Conservation (phyloP, 495 filamentous ascomycete genomes). For the Cercophora sp. region DNA sequence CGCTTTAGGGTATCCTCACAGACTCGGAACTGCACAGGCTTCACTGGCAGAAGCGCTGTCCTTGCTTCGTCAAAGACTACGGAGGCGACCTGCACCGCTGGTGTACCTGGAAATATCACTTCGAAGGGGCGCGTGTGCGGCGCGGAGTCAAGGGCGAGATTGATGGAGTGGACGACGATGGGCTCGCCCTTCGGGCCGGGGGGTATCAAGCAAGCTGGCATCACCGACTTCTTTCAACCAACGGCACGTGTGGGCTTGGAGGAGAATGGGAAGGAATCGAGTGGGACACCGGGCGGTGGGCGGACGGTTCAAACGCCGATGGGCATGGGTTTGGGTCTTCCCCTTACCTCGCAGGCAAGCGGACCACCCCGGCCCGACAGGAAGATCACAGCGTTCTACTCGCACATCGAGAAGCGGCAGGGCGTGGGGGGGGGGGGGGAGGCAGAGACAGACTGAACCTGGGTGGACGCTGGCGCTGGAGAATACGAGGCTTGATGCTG, state of each 20-base stretch:
- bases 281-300: slow-evolving; percentile 9
- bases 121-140: slow-evolving; percentile 8
- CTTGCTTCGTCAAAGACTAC: slow-evolving; percentile 14
- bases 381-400: slow-evolving; percentile 15
- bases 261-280: slow-evolving; percentile 13
- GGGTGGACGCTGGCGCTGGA: slow-evolving; percentile 14
- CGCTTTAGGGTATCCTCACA: slow-evolving; percentile 3
- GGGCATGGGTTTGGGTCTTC: slow-evolving; percentile 13
- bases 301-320: slow-evolving; percentile 11
- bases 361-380: slow-evolving; percentile 12
- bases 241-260: slow-evolving; percentile 10
- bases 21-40: slow-evolving; percentile 11
- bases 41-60: slow-evolving; percentile 11
- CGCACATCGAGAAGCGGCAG: slow-evolving; percentile 10
- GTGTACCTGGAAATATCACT: slow-evolving; percentile 12
- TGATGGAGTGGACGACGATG: slow-evolving; percentile 9
- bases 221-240: slow-evolving; percentile 14
- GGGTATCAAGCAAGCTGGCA: slow-evolving; percentile 9
- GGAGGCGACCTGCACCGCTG: slow-evolving; percentile 10
- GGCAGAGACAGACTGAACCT: slow-evolving; percentile 12
- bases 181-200: slow-evolving; percentile 8
- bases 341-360: slow-evolving; percentile 9
- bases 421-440: slow-evolving; percentile 9
- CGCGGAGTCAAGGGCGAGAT: slow-evolving; percentile 11
- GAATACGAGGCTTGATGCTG: slow-evolving; percentile 10